Percentiles rank a stretch among this genome's conserved stretches.
Evolutionary conservation across 345 rosid species (phyloP).

Genomic region (Citrus inodora): DNA sequence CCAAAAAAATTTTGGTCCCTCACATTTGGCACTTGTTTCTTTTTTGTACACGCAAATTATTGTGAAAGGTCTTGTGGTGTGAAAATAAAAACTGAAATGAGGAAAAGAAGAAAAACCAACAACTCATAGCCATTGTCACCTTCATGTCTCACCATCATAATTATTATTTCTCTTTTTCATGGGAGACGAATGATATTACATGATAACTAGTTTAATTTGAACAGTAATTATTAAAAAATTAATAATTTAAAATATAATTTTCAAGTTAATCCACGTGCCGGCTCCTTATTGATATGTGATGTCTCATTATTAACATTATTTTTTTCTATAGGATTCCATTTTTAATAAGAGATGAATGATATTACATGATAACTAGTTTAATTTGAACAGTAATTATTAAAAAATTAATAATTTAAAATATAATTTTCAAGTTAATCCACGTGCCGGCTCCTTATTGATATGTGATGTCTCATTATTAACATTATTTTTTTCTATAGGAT

Average conservation of each 20-base stretch:
- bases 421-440: background rate
- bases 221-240: background rate
- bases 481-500: no score
- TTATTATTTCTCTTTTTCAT: background rate
- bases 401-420: no score
- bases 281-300: no score
- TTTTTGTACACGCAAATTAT: background rate
- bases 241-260: no score
- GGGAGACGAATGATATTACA: no score
- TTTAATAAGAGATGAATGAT: background rate
- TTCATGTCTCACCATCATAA: background rate
- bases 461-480: no score
- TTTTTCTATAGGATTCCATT: no score
- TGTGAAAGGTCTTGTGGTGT: background rate
- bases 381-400: background rate
- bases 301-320: no score
- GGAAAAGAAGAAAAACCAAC: background rate
- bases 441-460: background rate
- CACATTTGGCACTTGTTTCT: background rate
- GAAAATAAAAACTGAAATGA: background rate
- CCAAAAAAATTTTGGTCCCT: slow-evolving; percentile 1
- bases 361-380: background rate
- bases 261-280: background rate
- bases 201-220: no score
- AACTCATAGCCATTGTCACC: background rate